These are phyloP conservation scores for Dalbergia cultrata DNA, from an alignment of 306 rosid species.

Conservation along the genomic window DNA sequence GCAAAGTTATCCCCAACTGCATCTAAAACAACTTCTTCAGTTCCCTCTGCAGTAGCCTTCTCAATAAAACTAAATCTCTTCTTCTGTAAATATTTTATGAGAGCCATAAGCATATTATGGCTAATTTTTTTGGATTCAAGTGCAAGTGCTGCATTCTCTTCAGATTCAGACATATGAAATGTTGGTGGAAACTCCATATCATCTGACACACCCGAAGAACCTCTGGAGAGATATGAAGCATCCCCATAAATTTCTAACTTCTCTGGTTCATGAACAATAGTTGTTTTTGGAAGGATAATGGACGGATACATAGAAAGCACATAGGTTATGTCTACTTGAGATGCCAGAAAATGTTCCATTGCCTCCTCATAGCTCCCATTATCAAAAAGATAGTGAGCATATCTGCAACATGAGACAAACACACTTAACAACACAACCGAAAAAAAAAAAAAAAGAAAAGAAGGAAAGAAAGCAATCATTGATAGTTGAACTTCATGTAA, in stretches of 20 bases:
- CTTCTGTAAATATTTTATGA: slow-evolving; percentile 90
- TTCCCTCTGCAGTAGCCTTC: slow-evolving; percentile 97
- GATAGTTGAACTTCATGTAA: slow-evolving; percentile 15
- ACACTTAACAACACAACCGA: slow-evolving; percentile 36
- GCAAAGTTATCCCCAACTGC: slow-evolving; percentile 82
- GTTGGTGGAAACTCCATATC: slow-evolving; percentile 73
- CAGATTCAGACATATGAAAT: slow-evolving; percentile 64
- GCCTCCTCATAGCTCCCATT: slow-evolving; percentile 97
- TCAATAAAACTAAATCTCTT: slow-evolving; percentile 80
- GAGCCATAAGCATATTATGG: slow-evolving; percentile 99
- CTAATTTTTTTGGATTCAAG: slow-evolving; percentile 87
- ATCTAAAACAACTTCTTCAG: slow-evolving; percentile 94
- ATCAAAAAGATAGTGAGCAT: slow-evolving; percentile 94
- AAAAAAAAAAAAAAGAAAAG: slow-evolving; percentile 17
- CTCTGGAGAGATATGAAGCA: slow-evolving; percentile 74
- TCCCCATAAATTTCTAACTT: slow-evolving; percentile 77
- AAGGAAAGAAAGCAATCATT: slow-evolving; percentile 19
- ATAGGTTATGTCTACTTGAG: slow-evolving; percentile 89
- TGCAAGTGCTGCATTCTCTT: slow-evolving; percentile 73
- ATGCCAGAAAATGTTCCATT: slow-evolving; percentile 93
- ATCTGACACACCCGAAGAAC: slow-evolving; percentile 85
- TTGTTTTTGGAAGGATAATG: slow-evolving; percentile 84
- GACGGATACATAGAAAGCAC: slow-evolving; percentile 92
- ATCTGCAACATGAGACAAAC: slow-evolving; percentile 60
- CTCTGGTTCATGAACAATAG: slow-evolving; percentile 72